A percentile compares a stretch with the other conserved stretches of the same genome.
phyloP scores from a whole-genome alignment of 805 yeast species.

The Ogataea pilisensis region DNA sequence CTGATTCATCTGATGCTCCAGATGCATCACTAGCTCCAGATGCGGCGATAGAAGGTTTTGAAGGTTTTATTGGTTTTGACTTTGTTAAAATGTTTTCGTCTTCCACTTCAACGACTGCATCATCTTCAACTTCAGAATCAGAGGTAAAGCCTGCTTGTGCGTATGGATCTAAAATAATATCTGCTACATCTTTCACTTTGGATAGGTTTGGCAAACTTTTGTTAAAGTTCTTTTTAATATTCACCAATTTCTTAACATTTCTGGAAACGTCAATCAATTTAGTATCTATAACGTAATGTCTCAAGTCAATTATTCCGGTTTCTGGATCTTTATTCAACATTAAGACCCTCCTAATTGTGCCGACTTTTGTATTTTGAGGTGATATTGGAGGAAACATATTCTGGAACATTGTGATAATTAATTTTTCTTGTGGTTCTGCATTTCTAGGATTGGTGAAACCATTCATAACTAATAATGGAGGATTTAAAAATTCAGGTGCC shows the following conservation, averaged over 20 bases:
- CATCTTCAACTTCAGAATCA: conserved; percentile 93
- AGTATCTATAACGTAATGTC: conserved; percentile 89
- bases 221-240: conserved; percentile 53
- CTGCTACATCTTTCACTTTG: conserved; percentile 70
- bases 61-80: conserved; percentile 17
- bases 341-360: conserved; percentile 76
- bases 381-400: conserved; percentile 94
- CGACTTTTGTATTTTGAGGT: conserved; percentile 74
- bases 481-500: conserved; percentile 57
- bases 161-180: conserved; percentile 77
- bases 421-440: conserved; percentile 68
- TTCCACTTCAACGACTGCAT: conserved; percentile 65
- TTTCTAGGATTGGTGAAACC: conserved; percentile 74
- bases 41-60: too few relatives aligned
- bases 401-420: conserved; percentile 86
- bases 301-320: conserved; percentile 71
- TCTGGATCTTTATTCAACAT: conserved; percentile 70
- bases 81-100: conserved; percentile 23
- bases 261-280: conserved; percentile 75
- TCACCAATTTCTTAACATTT: conserved; percentile 67
- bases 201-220: conserved; percentile 69
- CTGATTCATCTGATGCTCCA: conserved; percentile 12
- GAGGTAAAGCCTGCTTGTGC: conserved; percentile 74
- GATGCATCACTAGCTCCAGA: too few relatives aligned
- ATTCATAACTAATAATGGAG: conserved; percentile 89